Percentiles rank a stretch among this genome's conserved stretches.
These are phyloP conservation scores for Tephrocybe sp. DNA, from an alignment of 768 basidiomycete species.

Conservation along the genomic window DNA sequence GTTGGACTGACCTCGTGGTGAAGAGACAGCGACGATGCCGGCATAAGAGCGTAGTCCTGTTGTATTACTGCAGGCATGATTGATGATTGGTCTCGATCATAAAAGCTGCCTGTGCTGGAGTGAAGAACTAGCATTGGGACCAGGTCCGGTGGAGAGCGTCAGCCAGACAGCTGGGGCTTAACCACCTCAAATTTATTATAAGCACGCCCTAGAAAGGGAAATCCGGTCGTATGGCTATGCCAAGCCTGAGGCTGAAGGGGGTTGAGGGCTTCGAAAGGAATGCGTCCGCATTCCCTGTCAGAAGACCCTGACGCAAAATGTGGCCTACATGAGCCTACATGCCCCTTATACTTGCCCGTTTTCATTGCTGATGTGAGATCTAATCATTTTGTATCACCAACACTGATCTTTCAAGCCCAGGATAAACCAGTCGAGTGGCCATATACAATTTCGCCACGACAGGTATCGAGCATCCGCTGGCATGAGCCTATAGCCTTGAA, in stretches of 20 bases:
- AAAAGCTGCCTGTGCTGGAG: not conserved
- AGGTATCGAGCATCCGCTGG: too few relatives aligned
- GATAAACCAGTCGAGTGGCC: too few relatives aligned
- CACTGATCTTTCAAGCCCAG: not conserved
- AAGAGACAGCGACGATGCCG: conserved; percentile 1
- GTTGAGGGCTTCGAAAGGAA: conserved; percentile 15
- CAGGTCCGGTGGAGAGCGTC: not conserved
- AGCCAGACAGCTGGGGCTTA: conserved; percentile 10
- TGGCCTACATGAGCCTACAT: conserved; percentile 13
- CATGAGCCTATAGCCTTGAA: too few relatives aligned
- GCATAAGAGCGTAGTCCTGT: conserved; percentile 2
- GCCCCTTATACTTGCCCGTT: not conserved
- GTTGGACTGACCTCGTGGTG: conserved; percentile 7
- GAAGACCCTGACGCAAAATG: conserved; percentile 18
- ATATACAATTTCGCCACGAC: too few relatives aligned
- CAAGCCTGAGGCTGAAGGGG: conserved; percentile 9
- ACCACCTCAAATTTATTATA: conserved; percentile 11
- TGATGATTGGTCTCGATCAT: conserved; percentile 1
- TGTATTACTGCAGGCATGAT: conserved; percentile 3
- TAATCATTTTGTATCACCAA: conserved; percentile 14
- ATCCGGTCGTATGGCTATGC: conserved; percentile 10
- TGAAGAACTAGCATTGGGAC: conserved; percentile 10
- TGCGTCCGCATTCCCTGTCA: conserved; percentile 18
- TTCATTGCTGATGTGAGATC: conserved; percentile 3
- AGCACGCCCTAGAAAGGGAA: conserved; percentile 10